These are phyloP conservation scores for Arabidopsis lyrata DNA, from an alignment of 441 rosid species.

Conservation along the genomic window DNA sequence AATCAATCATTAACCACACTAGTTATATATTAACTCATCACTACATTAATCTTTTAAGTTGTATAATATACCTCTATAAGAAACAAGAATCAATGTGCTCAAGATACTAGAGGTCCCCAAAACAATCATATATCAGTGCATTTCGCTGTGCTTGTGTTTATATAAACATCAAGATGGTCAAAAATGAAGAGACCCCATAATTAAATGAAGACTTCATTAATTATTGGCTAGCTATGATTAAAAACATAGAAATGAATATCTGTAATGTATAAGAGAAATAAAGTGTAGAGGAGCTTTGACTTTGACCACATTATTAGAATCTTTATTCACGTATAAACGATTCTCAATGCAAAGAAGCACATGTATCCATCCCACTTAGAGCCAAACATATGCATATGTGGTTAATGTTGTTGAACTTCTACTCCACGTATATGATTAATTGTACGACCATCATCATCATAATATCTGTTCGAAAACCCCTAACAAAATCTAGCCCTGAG, in stretches of 20 bases:
- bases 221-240: constrained; percentile 30
- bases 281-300: constrained; percentile 41
- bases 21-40: constrained; percentile 3
- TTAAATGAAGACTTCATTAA: constrained; percentile 24
- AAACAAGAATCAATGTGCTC: background rate
- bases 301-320: constrained; percentile 40
- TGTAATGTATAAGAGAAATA: constrained; percentile 14
- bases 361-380: constrained; percentile 40
- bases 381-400: constrained; percentile 41
- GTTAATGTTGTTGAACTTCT: constrained; percentile 38
- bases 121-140: constrained; percentile 3
- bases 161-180: constrained; percentile 18
- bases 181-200: constrained; percentile 17
- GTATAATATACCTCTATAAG: no score
- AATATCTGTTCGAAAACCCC: background rate
- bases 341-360: constrained; percentile 44
- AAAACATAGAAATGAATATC: constrained; percentile 13
- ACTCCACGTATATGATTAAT: constrained; percentile 30
- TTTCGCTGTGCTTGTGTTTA: constrained; percentile 7
- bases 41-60: background rate
- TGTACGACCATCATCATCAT: constrained; percentile 17
- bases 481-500: background rate
- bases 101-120: background rate
- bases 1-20: constrained; percentile 18
- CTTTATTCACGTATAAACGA: constrained; percentile 31